Conservation (phyloP, 164 flowering plant genomes). For the Chimonanthus salicifolius region DNA sequence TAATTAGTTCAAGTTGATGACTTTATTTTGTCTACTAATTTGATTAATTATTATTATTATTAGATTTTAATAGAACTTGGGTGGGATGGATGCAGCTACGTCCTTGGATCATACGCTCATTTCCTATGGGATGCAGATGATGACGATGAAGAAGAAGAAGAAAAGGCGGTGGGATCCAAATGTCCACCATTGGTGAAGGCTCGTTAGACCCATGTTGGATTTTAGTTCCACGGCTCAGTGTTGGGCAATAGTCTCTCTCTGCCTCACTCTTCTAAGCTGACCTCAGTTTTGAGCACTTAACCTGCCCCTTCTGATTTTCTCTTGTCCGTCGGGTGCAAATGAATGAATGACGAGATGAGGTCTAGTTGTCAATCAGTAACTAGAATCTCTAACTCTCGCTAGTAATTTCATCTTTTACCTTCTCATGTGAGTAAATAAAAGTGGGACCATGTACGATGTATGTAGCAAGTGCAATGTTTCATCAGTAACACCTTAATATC, state of each 20-base stretch:
- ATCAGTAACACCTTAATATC: too few species aligned
- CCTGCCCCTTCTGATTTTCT: neutral
- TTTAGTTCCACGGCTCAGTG: neutral
- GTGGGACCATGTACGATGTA: too few species aligned
- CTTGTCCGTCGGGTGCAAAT: too few species aligned
- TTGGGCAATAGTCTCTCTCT: neutral
- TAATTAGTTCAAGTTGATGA: too few species aligned
- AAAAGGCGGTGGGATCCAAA: neutral
- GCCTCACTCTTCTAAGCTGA: neutral
- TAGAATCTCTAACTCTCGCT: too few species aligned
- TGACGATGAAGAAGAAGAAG: constrained; percentile 7
- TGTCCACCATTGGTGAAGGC: constrained; percentile 7
- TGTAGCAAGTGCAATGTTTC: too few species aligned
- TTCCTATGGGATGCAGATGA: constrained; percentile 25
- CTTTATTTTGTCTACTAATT: too few species aligned
- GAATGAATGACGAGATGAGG: too few species aligned
- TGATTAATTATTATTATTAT: neutral
- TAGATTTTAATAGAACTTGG: neutral
- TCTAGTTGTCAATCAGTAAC: too few species aligned
- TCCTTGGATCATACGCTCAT: constrained; percentile 21
- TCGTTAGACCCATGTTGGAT: neutral
- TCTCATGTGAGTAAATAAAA: too few species aligned
- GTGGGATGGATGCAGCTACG: constrained; percentile 12
- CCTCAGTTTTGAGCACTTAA: neutral
- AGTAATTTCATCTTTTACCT: too few species aligned